Conservation (phyloP, 1,284 basidiomycete species). For the Heterobasidion occidentale region DNA sequence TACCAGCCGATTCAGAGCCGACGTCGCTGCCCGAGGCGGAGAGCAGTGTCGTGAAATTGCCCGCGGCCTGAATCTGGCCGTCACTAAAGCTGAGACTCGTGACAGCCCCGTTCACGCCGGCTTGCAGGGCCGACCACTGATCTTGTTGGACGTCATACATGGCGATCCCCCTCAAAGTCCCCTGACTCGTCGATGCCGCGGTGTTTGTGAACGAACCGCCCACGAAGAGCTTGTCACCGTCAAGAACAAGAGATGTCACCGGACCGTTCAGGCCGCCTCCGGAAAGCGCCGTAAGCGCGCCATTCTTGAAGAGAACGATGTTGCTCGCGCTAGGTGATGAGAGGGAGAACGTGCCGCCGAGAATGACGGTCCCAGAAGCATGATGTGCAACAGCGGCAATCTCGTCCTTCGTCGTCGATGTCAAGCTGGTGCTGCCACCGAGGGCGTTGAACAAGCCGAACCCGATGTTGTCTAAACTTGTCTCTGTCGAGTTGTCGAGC, state of each 20-base stretch:
- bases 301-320: slow-evolving; percentile 64
- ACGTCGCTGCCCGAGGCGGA: slow-evolving; percentile 25
- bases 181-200: slow-evolving; percentile 39
- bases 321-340: slow-evolving; percentile 57
- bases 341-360: slow-evolving; percentile 75
- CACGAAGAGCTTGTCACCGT: slow-evolving; percentile 65
- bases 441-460: slow-evolving; percentile 50
- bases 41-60: slow-evolving; percentile 64
- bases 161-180: slow-evolving; percentile 59
- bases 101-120: slow-evolving; percentile 76
- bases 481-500: slow-evolving; percentile 69
- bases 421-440: slow-evolving; percentile 32
- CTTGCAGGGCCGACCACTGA: slow-evolving; percentile 65
- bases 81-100: slow-evolving; percentile 43
- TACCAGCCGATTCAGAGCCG: slow-evolving; percentile 48
- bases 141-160: slow-evolving; percentile 66
- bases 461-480: slow-evolving; percentile 57
- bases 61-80: slow-evolving; percentile 57
- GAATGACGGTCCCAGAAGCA: slow-evolving; percentile 56
- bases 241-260: slow-evolving; percentile 58
- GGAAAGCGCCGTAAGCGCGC: slow-evolving; percentile 45
- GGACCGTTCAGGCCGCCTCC: slow-evolving; percentile 68
- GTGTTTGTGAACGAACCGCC: slow-evolving; percentile 84
- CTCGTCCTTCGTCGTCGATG: slow-evolving; percentile 24
- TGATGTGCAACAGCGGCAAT: slow-evolving; percentile 58